Percentiles rank a stretch among this genome's conserved stretches.
phyloP scores from a whole-genome alignment of 164 flowering plant genomes.

The Annona cherimola region DNA sequence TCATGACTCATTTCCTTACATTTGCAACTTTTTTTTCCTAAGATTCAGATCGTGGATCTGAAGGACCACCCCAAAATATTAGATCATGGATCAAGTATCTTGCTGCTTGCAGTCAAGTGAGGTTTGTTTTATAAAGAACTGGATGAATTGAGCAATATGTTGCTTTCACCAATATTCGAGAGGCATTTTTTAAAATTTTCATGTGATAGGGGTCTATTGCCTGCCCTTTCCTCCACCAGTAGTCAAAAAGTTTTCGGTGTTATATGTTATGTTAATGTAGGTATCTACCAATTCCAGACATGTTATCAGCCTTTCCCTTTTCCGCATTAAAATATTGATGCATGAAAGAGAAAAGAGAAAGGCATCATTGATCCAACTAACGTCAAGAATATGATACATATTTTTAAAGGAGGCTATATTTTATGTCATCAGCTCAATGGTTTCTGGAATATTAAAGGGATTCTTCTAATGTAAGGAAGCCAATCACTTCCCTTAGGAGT shows the following conservation, averaged over 20 bases:
- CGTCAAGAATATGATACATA: not conserved
- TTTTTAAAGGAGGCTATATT: too few relatives aligned
- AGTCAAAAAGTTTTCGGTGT: too few relatives aligned
- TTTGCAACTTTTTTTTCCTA: not conserved
- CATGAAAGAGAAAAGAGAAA: not conserved
- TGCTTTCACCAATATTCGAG: not conserved
- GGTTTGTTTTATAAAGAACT: conserved; percentile 35
- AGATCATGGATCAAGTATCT: conserved; percentile 62
- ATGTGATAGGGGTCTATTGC: not conserved
- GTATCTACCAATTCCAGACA: not conserved
- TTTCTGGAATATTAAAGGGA: not conserved
- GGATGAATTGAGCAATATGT: too few relatives aligned
- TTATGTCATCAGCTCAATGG: not conserved
- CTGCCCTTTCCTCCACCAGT: not conserved
- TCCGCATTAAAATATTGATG: not conserved
- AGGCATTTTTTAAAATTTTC: not conserved
- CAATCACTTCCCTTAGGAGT: too few relatives aligned
- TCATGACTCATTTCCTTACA: not conserved
- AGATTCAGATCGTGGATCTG: conserved; percentile 33
- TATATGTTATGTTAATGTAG: too few relatives aligned
- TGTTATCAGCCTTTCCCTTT: not conserved
- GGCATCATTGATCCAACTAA: not conserved
- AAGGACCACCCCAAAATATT: conserved; percentile 72
- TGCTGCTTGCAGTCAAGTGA: conserved; percentile 45
- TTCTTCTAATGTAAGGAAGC: not conserved